These are phyloP conservation scores for Saposhnikovia divaricata DNA, from an alignment of 129 eudicot species.

Conservation along the genomic window DNA sequence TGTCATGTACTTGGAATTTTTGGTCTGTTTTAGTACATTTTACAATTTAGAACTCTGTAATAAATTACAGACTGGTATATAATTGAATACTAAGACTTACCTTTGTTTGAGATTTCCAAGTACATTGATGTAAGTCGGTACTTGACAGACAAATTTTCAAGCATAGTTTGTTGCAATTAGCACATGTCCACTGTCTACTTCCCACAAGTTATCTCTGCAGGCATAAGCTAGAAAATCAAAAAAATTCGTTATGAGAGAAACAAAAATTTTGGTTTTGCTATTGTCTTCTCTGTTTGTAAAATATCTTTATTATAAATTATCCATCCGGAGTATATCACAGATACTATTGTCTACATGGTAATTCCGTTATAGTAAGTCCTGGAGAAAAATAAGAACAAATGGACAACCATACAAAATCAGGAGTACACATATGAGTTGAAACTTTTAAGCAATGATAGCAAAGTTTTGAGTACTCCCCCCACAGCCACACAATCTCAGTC, in stretches of 20 bases:
- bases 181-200: neutral
- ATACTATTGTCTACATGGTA: constrained; percentile 10
- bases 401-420: no score
- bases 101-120: neutral
- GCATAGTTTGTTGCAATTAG: neutral
- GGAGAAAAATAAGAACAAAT: no score
- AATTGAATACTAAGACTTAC: neutral
- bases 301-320: no score
- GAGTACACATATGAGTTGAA: no score
- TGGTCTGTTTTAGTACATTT: no score
- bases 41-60: neutral
- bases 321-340: neutral
- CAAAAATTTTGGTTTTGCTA: neutral
- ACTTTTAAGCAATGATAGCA: no score
- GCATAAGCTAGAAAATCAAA: neutral
- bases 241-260: neutral
- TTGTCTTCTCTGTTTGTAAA: constrained; percentile 1
- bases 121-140: no score
- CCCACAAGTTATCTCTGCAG: neutral
- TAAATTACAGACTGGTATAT: neutral
- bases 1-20: constrained; percentile 6
- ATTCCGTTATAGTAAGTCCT: neutral
- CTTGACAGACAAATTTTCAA: neutral
- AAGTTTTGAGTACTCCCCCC: no score
- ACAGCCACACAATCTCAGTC: no score